phyloP scores from a whole-genome alignment of 495 filamentous ascomycete genomes.

The Neurospora sp. region DNA sequence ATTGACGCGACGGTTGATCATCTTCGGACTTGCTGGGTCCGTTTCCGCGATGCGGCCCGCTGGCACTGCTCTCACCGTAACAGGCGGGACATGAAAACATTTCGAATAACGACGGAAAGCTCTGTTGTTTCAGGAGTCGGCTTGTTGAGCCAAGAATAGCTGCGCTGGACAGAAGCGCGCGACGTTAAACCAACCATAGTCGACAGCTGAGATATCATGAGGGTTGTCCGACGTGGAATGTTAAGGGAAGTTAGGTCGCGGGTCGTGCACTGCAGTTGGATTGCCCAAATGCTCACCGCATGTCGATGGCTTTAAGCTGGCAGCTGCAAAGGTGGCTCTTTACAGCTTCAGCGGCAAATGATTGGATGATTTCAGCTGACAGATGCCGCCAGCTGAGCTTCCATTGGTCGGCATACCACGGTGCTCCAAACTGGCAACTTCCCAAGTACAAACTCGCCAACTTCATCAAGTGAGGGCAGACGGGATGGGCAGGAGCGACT shows the following conservation, averaged over 20 bases:
- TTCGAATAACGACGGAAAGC: not conserved
- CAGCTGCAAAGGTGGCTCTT: not conserved
- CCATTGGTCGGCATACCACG: not conserved
- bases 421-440: not conserved
- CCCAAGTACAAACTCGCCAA: not conserved
- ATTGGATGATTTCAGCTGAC: not conserved
- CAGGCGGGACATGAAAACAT: not conserved
- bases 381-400: not conserved
- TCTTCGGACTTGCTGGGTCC: not conserved
- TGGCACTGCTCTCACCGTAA: not conserved
- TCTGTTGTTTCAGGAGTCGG: not conserved
- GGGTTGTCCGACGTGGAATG: not conserved
- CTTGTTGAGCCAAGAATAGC: not conserved
- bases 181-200: not conserved
- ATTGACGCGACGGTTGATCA: not conserved
- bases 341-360: not conserved
- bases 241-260: not conserved
- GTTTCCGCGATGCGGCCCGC: not conserved
- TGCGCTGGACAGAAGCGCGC: not conserved
- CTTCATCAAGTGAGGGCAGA: not conserved
- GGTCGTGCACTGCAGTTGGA: not conserved
- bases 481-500: not conserved
- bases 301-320: not conserved
- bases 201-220: not conserved
- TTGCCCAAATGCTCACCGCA: not conserved